Base-by-base conservation (phyloP, 73 alveolate genomes). In the Effrenium voratum region DNA sequence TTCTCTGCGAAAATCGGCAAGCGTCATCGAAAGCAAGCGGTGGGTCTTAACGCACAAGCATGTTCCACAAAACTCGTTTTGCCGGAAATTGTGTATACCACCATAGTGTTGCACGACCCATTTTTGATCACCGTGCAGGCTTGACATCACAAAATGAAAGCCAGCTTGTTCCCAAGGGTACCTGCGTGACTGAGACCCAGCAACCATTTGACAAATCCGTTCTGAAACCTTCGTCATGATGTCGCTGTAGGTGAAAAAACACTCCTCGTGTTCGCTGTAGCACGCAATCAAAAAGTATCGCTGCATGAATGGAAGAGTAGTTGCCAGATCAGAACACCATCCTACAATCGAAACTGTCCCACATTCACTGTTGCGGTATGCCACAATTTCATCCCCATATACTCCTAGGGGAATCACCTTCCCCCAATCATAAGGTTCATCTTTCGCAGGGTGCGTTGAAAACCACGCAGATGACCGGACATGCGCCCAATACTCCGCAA, bases 21-120 rank as follows among this genome's bases (percentile, higher is more conserved):
- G 24, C 0, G 77, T 82, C 76, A 47, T 59, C 13, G 76, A 50
- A n/a, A 47, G 40, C 36, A 22, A 10, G n/a, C 10, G 76, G 50
- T 36, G 52, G 1, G 5, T 4, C 76, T 82, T 82, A 26, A 5
- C 5, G 28, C 76, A 57, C 43, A 43, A 30, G 75, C 93, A 82
- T 6, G n/a, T n/a, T 3, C 63, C 43, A 34, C 93, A 82, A 32
- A 59, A 59, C 10, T 5, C 38, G 63, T 82, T 82, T n/a, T 52
- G 16, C 40, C 93, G 73, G 52, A 30, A 82, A 34, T 82, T 60
- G 76, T 46, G 63, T 2, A 47, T 36, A n/a, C 38, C 50, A 16
- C 93, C 93, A 34, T 82, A 82, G 40, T 82, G 76, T 8, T 82
- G 50, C 40, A 49, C 50, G 50, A 36, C 49, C 93, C 93, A 82